Evolutionary conservation across 2,329 filamentous ascomycete species (phyloP), one percentile per base, ranked within the genome.

Genomic region (Periconia sp.): DNA sequence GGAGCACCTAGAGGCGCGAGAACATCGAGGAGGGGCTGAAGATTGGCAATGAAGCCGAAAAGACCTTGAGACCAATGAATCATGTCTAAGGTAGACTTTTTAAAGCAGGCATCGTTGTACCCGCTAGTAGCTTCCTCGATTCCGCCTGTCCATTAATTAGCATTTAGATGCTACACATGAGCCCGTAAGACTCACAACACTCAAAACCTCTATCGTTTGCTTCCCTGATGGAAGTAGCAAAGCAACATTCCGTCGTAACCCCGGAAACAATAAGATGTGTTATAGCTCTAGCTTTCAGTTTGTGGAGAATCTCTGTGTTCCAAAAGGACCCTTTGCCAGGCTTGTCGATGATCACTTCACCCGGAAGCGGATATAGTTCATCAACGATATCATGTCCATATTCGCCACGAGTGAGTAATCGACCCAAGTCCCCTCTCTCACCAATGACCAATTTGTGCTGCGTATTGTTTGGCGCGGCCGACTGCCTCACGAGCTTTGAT

Each of bases 181-280:
- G 12, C 11, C 15, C 18, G 25, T 28, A 13, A 13, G 8, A 50
- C 59, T 50, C 72, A 68, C 80, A 83, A 61, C 78, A 82, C 54
- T 84, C 78, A 50, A 81, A 83, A 0, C 81, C 82, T n/a, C 82
- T 74, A 54, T 84, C 81, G 43, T 79, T 80, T 22, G 78, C 78
- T 61, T 84, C 81, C 25, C 80, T 69, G 2, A 80, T 69, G 1
- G 79, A 81, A 0, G 78, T 79, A 7, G 76, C 76, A 37, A 84
- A 80, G 52, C 80, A 83, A 51, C 78, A 80, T 61, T 83, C 80
- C 1, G 79, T 82, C 0, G 80, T 83, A 9, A 83, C 79, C 1
- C 80, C 80, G n/a, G 73, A 68, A 24, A 84, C 72, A 1, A 85
- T 64, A 1, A 84, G 61, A 61, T 84, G 80, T 2, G 80, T 84